These are phyloP conservation scores for Fonsecaea pugnacius DNA, from an alignment of 2,329 filamentous ascomycete genomes.

Conservation along the genomic window DNA sequence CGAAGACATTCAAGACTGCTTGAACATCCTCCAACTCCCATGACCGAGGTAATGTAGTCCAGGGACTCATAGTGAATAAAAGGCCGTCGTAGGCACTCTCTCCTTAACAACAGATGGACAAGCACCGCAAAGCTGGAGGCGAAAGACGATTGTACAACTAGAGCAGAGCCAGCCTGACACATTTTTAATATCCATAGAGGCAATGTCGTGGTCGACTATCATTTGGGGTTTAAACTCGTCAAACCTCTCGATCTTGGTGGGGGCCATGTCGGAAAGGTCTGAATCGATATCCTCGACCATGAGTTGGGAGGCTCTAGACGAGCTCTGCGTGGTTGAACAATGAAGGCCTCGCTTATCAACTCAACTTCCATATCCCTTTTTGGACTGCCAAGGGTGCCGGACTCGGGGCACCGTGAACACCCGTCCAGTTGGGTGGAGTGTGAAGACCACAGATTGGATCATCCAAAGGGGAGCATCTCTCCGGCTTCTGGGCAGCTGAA, in stretches of 20 bases:
- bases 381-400: not conserved
- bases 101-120: not conserved
- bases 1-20: slow-evolving; percentile 27
- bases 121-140: not conserved
- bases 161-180: not conserved
- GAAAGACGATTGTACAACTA: not conserved
- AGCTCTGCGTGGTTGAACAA: not conserved
- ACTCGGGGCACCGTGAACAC: not conserved
- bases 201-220: not conserved
- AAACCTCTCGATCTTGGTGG: not conserved
- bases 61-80: slow-evolving; percentile 1
- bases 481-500: not conserved
- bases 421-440: not conserved
- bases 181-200: not conserved
- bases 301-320: not conserved
- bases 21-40: slow-evolving; percentile 31
- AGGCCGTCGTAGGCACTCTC: not conserved
- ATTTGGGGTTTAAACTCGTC: not conserved
- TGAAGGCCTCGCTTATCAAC: not conserved
- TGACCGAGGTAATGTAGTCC: slow-evolving; percentile 16
- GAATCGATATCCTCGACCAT: not conserved
- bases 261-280: not conserved
- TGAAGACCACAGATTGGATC: not conserved
- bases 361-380: not conserved
- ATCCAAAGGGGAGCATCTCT: not conserved